Conservation (phyloP, 352 stramenopile species). For the Phytophthora hybrid region DNA sequence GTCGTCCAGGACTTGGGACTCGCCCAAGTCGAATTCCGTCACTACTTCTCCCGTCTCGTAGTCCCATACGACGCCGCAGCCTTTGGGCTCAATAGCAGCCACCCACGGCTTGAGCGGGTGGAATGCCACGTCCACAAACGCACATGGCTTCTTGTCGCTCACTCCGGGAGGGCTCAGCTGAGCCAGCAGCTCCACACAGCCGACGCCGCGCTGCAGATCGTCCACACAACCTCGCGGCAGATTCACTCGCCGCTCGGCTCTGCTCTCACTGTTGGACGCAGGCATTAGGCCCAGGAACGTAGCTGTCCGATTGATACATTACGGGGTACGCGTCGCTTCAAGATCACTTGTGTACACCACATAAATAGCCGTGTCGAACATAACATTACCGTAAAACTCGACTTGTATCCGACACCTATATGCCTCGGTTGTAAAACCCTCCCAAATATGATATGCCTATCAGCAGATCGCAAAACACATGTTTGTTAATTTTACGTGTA, state of each 20-base stretch:
- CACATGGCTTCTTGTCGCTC: slow-evolving; percentile 78
- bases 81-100: slow-evolving; percentile 71
- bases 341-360: slow-evolving; percentile 27
- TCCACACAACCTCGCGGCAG: slow-evolving; percentile 64
- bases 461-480: too few relatives aligned
- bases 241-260: slow-evolving; percentile 21
- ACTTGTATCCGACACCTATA: too few relatives aligned
- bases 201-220: slow-evolving; percentile 59
- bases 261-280: not conserved
- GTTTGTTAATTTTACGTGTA: too few relatives aligned
- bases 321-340: slow-evolving; percentile 32
- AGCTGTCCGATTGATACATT: slow-evolving; percentile 13
- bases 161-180: slow-evolving; percentile 60
- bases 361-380: not conserved
- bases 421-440: too few relatives aligned
- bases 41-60: slow-evolving; percentile 74
- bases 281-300: slow-evolving; percentile 3
- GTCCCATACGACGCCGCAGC: slow-evolving; percentile 73
- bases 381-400: not conserved
- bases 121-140: slow-evolving; percentile 69
- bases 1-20: slow-evolving; percentile 51
- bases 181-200: slow-evolving; percentile 64
- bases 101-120: slow-evolving; percentile 76
- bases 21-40: slow-evolving; percentile 70
- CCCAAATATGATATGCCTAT: too few relatives aligned